Conservation (phyloP, 1,284 basidiomycete species). For the Chalciporus piperatoides region DNA sequence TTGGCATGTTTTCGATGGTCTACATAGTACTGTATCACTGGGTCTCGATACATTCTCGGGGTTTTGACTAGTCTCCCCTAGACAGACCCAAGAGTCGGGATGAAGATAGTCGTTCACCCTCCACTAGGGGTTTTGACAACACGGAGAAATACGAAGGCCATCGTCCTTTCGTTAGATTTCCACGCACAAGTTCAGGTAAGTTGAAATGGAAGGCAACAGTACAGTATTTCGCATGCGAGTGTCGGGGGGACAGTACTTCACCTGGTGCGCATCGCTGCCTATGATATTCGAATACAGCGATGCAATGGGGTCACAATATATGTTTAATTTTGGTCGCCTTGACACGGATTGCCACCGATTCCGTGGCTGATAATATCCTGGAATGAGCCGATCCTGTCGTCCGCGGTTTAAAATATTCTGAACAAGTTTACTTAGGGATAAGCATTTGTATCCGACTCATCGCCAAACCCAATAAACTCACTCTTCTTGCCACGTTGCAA, state of each 20-base stretch:
- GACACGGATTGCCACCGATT: conserved; percentile 11
- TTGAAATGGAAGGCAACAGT: conserved; percentile 21
- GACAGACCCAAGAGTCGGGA: too few species aligned
- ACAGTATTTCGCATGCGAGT: too few species aligned
- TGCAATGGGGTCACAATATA: conserved; percentile 9
- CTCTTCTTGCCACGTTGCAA: too few species aligned
- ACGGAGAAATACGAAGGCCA: not conserved
- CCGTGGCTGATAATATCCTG: conserved; percentile 14
- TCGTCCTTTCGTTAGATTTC: not conserved
- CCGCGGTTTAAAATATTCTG: not conserved
- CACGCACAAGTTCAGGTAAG: conserved; percentile 7
- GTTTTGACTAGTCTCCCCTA: not conserved
- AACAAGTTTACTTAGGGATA: conserved; percentile 5
- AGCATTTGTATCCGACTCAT: conserved; percentile 1
- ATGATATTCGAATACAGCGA: conserved; percentile 6
- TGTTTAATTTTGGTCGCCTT: not conserved
- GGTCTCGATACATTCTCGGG: conserved; percentile 14
- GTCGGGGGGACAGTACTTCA: too few species aligned
- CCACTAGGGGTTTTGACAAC: conserved; percentile 8
- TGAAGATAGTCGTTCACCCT: too few species aligned
- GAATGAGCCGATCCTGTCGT: not conserved
- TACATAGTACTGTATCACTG: too few species aligned
- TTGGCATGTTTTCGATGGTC: not conserved
- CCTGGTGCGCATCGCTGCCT: too few species aligned
- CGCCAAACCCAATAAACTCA: too few species aligned